Conservation (phyloP, 176 grass and related monocot species). For the Aegilops sharonensis region DNA sequence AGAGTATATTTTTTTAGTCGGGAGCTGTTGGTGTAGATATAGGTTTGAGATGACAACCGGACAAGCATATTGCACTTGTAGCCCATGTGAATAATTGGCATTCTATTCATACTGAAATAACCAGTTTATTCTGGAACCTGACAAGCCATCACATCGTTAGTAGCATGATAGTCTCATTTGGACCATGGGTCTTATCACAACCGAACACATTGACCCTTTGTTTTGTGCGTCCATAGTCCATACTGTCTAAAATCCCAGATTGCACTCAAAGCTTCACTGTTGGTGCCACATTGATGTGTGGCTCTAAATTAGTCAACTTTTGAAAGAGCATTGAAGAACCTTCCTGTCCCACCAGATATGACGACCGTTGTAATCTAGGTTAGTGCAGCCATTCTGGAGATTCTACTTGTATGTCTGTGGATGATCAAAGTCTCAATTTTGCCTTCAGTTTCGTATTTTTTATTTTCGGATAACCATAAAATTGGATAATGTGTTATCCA, state of each 20-base stretch:
- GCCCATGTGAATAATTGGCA: background rate
- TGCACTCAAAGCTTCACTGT: background rate
- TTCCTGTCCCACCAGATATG: constrained; percentile 8
- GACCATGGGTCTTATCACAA: constrained; percentile 20
- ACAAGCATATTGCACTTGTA: background rate
- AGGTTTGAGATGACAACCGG: background rate
- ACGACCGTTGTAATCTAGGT: constrained; percentile 1
- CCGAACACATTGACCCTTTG: background rate
- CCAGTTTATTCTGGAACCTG: constrained; percentile 16
- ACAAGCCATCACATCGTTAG: background rate
- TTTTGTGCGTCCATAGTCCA: background rate
- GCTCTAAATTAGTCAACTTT: background rate
- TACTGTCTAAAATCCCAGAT: background rate
- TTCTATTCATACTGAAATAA: constrained; percentile 11
- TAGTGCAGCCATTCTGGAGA: background rate
- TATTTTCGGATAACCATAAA: background rate
- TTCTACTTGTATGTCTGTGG: background rate
- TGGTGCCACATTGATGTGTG: background rate
- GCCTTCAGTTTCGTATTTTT: background rate
- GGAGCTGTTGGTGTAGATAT: background rate
- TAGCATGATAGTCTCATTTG: background rate
- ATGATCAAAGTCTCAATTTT: constrained; percentile 2
- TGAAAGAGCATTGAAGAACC: constrained; percentile 6
- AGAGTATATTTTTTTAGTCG: constrained; percentile 12
- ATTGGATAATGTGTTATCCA: background rate